Conservation (phyloP, 2,329 filamentous ascomycete genomes). For the Teratosphaeriaceae sp. region DNA sequence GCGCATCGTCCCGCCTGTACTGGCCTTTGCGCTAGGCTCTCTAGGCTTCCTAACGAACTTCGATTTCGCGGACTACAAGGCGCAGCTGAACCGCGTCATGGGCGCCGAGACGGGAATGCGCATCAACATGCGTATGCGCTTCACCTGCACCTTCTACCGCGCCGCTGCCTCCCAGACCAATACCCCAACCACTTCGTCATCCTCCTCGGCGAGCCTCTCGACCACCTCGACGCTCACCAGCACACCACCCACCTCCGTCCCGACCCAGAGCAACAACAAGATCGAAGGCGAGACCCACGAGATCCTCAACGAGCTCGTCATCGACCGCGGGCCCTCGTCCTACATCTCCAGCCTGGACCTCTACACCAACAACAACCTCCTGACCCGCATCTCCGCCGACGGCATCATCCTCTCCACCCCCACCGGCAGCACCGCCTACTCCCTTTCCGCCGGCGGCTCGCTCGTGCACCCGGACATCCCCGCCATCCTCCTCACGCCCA, state of each 20-base stretch:
- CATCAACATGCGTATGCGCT: slow-evolving; percentile 96
- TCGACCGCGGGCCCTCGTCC: slow-evolving; percentile 90
- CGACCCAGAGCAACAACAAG: slow-evolving; percentile 44
- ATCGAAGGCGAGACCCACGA: slow-evolving; percentile 94
- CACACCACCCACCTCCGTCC: not conserved
- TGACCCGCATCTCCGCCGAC: slow-evolving; percentile 94
- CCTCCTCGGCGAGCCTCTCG: slow-evolving; percentile 25
- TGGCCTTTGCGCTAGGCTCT: slow-evolving; percentile 78
- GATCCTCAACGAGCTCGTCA: slow-evolving; percentile 96
- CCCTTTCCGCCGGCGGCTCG: slow-evolving; percentile 87
- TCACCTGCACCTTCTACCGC: slow-evolving; percentile 95
- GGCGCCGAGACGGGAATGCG: slow-evolving; percentile 93
- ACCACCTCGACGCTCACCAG: slow-evolving; percentile 24
- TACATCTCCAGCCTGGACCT: slow-evolving; percentile 97
- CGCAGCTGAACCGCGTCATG: slow-evolving; percentile 84
- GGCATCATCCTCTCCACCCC: slow-evolving; percentile 97
- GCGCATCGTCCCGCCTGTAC: slow-evolving; percentile 74
- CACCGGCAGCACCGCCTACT: slow-evolving; percentile 86
- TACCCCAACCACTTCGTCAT: slow-evolving; percentile 22
- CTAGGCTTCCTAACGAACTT: slow-evolving; percentile 86
- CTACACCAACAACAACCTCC: slow-evolving; percentile 88
- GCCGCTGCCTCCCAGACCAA: slow-evolving; percentile 36
- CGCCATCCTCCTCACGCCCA: slow-evolving; percentile 91
- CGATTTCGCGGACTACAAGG: slow-evolving; percentile 79
- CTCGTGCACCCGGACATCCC: slow-evolving; percentile 96